phyloP scores from a whole-genome alignment of 306 rosid genomes.

The Corylus avellana region DNA sequence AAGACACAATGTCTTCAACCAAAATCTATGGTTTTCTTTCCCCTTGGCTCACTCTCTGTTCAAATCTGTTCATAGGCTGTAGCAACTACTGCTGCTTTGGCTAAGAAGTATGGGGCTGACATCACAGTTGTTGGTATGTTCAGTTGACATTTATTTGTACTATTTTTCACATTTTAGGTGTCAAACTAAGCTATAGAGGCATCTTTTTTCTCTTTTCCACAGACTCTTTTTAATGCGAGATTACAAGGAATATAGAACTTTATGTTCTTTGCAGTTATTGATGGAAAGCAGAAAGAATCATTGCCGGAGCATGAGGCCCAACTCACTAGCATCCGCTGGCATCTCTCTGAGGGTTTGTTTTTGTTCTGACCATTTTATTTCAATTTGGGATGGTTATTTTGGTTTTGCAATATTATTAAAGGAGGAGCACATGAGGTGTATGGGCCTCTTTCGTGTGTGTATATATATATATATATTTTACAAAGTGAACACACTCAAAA shows the following conservation, averaged over 20 bases:
- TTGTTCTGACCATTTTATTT: not conserved
- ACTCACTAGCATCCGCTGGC: constrained; percentile 87
- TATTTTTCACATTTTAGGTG: constrained; percentile 15
- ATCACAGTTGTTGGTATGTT: constrained; percentile 85
- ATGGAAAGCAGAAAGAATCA: constrained; percentile 75
- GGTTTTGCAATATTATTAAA: not conserved
- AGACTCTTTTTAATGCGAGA: constrained; percentile 23
- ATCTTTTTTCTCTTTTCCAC: not conserved
- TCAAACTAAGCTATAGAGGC: constrained; percentile 15
- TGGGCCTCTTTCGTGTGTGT: not conserved
- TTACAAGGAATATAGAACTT: constrained; percentile 22
- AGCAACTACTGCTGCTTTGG: constrained; percentile 75
- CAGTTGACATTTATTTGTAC: constrained; percentile 1
- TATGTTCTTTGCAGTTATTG: constrained; percentile 67
- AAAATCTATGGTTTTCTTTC: constrained; percentile 13
- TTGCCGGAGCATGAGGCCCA: constrained; percentile 85
- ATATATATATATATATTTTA: not conserved
- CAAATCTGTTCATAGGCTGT: constrained; percentile 52
- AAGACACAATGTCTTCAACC: not conserved
- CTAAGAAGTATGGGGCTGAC: constrained; percentile 88
- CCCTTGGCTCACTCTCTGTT: constrained; percentile 21
- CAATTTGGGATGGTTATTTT: not conserved
- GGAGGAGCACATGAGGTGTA: not conserved
- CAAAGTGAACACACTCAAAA: not conserved
- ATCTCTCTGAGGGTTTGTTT: constrained; percentile 78